These are phyloP conservation scores for Pythium vanterpoolii DNA, from an alignment of 352 stramenopile genomes.

Conservation along the genomic window DNA sequence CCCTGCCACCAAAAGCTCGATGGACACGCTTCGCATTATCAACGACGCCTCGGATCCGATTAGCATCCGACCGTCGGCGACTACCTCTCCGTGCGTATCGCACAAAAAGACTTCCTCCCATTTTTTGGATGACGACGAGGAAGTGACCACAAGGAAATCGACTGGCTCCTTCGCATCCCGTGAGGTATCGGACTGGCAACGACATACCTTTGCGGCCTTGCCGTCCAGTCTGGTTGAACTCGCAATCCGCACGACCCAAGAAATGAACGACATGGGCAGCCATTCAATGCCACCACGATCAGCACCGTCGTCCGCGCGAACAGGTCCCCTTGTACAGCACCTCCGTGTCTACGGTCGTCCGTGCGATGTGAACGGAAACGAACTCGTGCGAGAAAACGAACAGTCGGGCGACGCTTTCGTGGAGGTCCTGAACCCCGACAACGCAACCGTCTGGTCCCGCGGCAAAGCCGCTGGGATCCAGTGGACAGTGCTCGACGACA, in stretches of 20 bases:
- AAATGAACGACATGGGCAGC: conserved; percentile 10
- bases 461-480: conserved; percentile 67
- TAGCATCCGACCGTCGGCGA: conserved; percentile 17
- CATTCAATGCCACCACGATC: conserved; percentile 20
- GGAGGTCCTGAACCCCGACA: conserved; percentile 34
- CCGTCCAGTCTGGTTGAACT: conserved; percentile 17
- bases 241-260: conserved; percentile 12
- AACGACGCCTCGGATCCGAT: conserved; percentile 23
- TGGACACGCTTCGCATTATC: conserved; percentile 23
- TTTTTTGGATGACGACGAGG: conserved; percentile 16
- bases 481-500: conserved; percentile 63
- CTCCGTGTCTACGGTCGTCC: conserved; percentile 45
- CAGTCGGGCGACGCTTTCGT: conserved; percentile 36
- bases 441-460: conserved; percentile 63
- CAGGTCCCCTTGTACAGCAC: conserved; percentile 46
- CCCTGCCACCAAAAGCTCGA: conserved; percentile 15
- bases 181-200: conserved; percentile 10
- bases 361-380: conserved; percentile 6
- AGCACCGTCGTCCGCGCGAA: conserved; percentile 18
- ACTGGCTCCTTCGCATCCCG: conserved; percentile 10
- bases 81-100: conserved; percentile 16
- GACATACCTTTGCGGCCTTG: conserved; percentile 24
- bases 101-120: conserved; percentile 4
- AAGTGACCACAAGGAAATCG: neutral
- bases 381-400: conserved; percentile 25